These are phyloP conservation scores for Kwoniella botswanensis DNA, from an alignment of 768 basidiomycete genomes.

Conservation along the genomic window DNA sequence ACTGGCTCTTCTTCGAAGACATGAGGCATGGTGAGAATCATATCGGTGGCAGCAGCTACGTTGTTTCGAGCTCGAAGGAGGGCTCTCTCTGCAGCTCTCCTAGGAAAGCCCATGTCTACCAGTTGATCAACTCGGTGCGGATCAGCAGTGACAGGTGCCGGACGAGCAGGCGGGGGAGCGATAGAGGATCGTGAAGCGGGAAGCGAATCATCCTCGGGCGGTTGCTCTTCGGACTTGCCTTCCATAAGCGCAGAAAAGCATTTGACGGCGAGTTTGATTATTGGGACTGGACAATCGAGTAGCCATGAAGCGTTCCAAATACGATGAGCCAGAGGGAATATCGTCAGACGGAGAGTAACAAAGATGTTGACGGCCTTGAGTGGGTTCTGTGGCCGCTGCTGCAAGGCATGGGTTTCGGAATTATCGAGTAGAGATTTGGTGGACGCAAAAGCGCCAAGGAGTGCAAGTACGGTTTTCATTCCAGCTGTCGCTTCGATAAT, in stretches of 20 bases:
- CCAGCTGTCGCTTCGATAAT: conserved; percentile 19
- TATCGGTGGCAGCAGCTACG: conserved; percentile 82
- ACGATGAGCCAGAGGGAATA: conserved; percentile 69
- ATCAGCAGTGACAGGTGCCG: conserved; percentile 65
- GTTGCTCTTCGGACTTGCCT: conserved; percentile 75
- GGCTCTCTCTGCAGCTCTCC: conserved; percentile 83
- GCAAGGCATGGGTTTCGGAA: conserved; percentile 73
- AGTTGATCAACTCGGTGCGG: conserved; percentile 80
- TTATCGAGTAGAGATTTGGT: conserved; percentile 83
- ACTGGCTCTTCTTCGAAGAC: conserved; percentile 39
- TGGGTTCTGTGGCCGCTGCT: conserved; percentile 62
- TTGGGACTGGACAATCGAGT: conserved; percentile 68
- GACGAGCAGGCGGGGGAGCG: conserved; percentile 39
- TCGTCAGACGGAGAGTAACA: conserved; percentile 73
- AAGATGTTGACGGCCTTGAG: conserved; percentile 88
- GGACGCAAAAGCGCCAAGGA: conserved; percentile 76
- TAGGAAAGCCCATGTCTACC: conserved; percentile 95
- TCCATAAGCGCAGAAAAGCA: conserved; percentile 79
- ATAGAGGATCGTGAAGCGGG: background rate
- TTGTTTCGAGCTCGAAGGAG: conserved; percentile 85
- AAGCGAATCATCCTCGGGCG: conserved; percentile 48
- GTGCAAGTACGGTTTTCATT: conserved; percentile 64
- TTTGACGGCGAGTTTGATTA: conserved; percentile 76
- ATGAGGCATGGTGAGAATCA: conserved; percentile 71
- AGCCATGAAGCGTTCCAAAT: conserved; percentile 90